Conservation (phyloP, 768 basidiomycete genomes). For the Lactarius indigo region DNA sequence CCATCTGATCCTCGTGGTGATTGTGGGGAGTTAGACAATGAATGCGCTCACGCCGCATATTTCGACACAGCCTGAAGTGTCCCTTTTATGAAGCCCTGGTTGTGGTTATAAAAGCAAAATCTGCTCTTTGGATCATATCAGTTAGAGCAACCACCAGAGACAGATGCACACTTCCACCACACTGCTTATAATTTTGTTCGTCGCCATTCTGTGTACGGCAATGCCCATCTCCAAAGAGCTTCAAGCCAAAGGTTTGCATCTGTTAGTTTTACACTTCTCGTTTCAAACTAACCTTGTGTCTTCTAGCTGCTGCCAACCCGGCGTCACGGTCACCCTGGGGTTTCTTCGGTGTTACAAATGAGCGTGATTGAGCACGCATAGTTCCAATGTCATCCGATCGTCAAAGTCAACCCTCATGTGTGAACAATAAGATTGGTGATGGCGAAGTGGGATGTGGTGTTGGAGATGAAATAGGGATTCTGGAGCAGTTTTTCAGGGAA, state of each 20-base stretch:
- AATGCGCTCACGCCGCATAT: no score
- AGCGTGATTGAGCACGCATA: background rate
- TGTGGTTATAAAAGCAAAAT: no score
- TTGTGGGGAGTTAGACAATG: no score
- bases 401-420: background rate
- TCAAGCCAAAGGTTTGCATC: background rate
- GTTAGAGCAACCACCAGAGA: no score
- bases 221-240: background rate
- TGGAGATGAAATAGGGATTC: background rate
- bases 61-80: no score
- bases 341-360: background rate
- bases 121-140: no score
- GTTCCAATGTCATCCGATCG: background rate
- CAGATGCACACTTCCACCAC: no score
- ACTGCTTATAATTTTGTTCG: no score
- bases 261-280: background rate
- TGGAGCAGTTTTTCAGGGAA: background rate
- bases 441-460: constrained; percentile 34
- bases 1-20: no score
- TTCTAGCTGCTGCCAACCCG: background rate
- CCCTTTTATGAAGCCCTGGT: no score
- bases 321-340: background rate
- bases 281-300: background rate
- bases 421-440: background rate
- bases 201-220: background rate